phyloP scores from a whole-genome alignment of 2,329 filamentous ascomycete species.

The Cordyceps militaris region DNA sequence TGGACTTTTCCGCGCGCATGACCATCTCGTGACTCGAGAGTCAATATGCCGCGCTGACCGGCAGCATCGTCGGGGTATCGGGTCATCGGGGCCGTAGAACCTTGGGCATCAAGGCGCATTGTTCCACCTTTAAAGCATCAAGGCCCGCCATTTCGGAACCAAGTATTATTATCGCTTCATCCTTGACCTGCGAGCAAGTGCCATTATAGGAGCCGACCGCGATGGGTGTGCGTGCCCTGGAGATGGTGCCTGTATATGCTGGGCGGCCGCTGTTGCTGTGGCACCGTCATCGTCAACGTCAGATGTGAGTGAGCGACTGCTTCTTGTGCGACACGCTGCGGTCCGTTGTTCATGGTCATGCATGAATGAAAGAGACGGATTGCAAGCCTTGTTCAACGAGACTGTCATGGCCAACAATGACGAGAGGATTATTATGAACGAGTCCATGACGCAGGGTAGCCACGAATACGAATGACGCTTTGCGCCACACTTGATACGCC shows the following conservation, averaged over 20 bases:
- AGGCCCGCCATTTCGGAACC: background rate
- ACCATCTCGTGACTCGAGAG: background rate
- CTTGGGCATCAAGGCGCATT: background rate
- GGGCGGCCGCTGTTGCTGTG: too few relatives aligned
- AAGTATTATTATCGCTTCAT: background rate
- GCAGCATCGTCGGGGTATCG: background rate
- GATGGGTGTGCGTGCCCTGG: background rate
- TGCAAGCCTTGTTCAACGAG: too few relatives aligned
- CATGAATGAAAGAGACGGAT: background rate
- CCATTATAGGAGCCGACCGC: background rate
- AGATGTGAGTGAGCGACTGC: background rate
- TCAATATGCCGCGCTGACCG: background rate
- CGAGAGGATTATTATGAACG: too few relatives aligned
- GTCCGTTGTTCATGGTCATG: background rate
- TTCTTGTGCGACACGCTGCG: background rate
- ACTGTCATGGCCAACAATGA: too few relatives aligned
- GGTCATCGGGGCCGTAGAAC: background rate
- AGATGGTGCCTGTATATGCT: background rate
- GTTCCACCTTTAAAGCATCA: background rate
- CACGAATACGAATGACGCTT: too few relatives aligned
- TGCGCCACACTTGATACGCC: too few relatives aligned
- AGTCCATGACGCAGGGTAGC: too few relatives aligned
- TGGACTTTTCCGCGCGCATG: background rate
- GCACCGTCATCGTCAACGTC: conserved; percentile 2
- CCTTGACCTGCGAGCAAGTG: background rate